Conservation (phyloP, 345 rosid genomes). For the Euphorbia peplus region DNA sequence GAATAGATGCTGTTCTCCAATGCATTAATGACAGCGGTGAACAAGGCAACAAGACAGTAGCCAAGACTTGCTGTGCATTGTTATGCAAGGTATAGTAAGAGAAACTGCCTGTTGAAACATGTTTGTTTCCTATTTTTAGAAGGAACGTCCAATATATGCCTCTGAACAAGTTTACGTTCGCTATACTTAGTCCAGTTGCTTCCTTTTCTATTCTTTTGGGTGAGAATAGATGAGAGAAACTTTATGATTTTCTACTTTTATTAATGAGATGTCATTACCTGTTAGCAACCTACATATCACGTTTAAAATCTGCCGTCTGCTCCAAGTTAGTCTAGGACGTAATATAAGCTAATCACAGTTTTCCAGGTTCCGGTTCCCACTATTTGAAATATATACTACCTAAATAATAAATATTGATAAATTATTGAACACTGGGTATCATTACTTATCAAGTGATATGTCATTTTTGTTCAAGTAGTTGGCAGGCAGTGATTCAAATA, state of each 20-base stretch:
- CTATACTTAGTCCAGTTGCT: not conserved
- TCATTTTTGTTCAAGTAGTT: slow-evolving; percentile 43
- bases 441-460: slow-evolving; percentile 8
- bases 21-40: slow-evolving; percentile 78
- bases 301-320: not conserved
- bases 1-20: slow-evolving; percentile 66
- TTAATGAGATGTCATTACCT: not conserved
- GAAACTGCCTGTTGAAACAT: not conserved
- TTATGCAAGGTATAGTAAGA: slow-evolving; percentile 57
- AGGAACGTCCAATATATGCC: not conserved
- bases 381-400: no score
- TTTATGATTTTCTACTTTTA: not conserved
- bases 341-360: no score
- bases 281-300: not conserved
- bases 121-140: not conserved
- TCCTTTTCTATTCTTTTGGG: not conserved
- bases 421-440: not conserved
- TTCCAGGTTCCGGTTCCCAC: no score
- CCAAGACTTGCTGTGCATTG: slow-evolving; percentile 74
- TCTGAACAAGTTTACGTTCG: not conserved
- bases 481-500: slow-evolving; percentile 94
- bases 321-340: not conserved
- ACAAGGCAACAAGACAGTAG: slow-evolving; percentile 66
- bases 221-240: not conserved
- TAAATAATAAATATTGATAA: no score